phyloP scores from a whole-genome alignment of 176 grass and related monocot species.

The Zoysia pacifica region DNA sequence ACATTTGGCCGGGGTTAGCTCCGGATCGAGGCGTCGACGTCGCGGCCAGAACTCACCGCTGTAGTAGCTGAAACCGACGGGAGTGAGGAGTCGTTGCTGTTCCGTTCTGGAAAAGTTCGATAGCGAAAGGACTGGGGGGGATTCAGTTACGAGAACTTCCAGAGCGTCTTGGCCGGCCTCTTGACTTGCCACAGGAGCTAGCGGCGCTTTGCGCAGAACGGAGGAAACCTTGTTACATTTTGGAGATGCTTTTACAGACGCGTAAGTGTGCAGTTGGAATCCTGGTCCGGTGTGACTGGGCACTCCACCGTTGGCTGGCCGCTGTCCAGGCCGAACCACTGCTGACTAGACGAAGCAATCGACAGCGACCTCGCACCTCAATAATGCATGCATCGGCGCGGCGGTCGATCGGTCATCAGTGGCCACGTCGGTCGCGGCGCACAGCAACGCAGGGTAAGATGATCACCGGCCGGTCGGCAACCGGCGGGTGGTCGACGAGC shows the following conservation, averaged over 20 bases:
- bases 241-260: too few species aligned
- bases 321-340: background rate
- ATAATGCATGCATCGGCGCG: background rate
- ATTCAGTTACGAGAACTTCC: background rate
- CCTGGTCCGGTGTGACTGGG: constrained; percentile 39
- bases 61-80: background rate
- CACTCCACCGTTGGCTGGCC: constrained; percentile 46
- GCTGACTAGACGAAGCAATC: constrained; percentile 34
- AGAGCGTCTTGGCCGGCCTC: background rate
- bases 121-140: background rate
- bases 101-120: background rate
- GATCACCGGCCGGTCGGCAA: background rate
- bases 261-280: background rate
- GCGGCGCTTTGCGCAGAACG: too few species aligned
- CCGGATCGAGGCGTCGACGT: too few species aligned
- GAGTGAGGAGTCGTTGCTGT: background rate
- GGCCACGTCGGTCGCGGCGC: constrained; percentile 36
- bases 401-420: background rate
- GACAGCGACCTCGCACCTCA: constrained; percentile 24
- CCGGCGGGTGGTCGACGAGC: background rate
- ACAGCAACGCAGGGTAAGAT: constrained; percentile 18
- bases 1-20: background rate
- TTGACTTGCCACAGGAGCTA: too few species aligned
- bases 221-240: too few species aligned
- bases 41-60: background rate